Conservation (phyloP, 352 stramenopile species). For the Phytophthora agathidicida region DNA sequence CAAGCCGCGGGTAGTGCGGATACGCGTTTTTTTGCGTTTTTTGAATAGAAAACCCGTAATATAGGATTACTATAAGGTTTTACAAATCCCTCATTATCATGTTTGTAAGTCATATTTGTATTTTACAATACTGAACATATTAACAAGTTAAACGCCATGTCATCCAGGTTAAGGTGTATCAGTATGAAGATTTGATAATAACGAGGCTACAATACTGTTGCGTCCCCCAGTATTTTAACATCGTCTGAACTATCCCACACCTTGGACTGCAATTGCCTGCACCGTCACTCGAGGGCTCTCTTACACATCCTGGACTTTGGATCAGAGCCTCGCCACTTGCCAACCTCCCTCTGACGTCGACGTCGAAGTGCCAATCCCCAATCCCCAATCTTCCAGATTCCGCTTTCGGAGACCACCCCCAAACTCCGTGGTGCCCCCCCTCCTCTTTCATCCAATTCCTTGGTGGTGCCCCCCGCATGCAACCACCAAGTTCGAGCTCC, state of each 20-base stretch:
- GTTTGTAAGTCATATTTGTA: no score
- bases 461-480: slow-evolving; percentile 2
- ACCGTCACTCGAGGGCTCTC: slow-evolving; percentile 8
- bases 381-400: slow-evolving; percentile 5
- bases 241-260: neutral
- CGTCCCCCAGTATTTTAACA: no score
- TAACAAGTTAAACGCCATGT: no score
- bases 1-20: slow-evolving; percentile 5
- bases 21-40: no score
- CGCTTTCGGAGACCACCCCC: slow-evolving; percentile 1
- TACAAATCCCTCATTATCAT: neutral
- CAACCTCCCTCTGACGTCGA: slow-evolving; percentile 26
- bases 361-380: slow-evolving; percentile 2
- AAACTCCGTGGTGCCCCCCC: neutral
- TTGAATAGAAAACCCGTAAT: no score
- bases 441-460: neutral
- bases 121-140: no score
- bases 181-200: no score
- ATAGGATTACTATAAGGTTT: no score
- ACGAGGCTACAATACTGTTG: no score
- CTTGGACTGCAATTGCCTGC: neutral
- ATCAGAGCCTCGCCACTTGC: slow-evolving; percentile 3
- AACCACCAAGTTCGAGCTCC: slow-evolving; percentile 2
- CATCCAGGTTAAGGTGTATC: no score
- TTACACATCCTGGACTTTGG: slow-evolving; percentile 8